A percentile compares a stretch with the other conserved stretches of the same genome.
These are phyloP conservation scores for Castanospermum australe DNA, from an alignment of 306 rosid genomes.

Conservation along the genomic window DNA sequence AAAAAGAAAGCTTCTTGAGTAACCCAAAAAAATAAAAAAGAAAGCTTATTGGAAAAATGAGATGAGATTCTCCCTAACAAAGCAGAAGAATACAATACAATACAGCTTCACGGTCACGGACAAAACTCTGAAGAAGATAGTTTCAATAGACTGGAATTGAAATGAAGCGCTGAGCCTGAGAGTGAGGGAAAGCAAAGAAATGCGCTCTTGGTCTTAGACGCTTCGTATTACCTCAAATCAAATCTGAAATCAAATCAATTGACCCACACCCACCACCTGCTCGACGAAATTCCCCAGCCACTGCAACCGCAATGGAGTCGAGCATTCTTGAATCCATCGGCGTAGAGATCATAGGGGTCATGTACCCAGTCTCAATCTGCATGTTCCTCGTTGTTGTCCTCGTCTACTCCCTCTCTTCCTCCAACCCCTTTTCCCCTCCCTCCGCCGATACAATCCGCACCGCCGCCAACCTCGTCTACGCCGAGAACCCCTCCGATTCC, in stretches of 20 bases:
- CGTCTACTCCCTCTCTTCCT: constrained; percentile 74
- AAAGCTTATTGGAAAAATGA: too few relatives aligned
- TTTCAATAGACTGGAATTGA: too few relatives aligned
- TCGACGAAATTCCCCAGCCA: constrained; percentile 31
- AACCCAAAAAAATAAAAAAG: too few relatives aligned
- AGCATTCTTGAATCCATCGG: constrained; percentile 83
- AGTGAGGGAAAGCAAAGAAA: too few relatives aligned
- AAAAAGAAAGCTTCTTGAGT: too few relatives aligned
- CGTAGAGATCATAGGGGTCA: constrained; percentile 82
- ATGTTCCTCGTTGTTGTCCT: constrained; percentile 85
- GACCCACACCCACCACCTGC: neutral
- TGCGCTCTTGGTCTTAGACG: too few relatives aligned
- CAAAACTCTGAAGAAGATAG: too few relatives aligned
- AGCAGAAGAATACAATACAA: too few relatives aligned
- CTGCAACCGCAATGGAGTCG: constrained; percentile 52
- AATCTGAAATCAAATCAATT: neutral
- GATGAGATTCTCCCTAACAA: too few relatives aligned
- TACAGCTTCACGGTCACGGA: too few relatives aligned
- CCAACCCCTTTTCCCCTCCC: constrained; percentile 38
- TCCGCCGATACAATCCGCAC: constrained; percentile 50
- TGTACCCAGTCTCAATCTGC: constrained; percentile 96
- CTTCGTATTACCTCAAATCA: too few relatives aligned
- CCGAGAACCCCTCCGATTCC: constrained; percentile 75
- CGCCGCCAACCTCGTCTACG: constrained; percentile 91
- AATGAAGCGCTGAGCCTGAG: neutral